Percentiles rank a stretch among this genome's conserved stretches.
phyloP scores from a whole-genome alignment of 148 eudicot species.

The Gaultheria prostrata region DNA sequence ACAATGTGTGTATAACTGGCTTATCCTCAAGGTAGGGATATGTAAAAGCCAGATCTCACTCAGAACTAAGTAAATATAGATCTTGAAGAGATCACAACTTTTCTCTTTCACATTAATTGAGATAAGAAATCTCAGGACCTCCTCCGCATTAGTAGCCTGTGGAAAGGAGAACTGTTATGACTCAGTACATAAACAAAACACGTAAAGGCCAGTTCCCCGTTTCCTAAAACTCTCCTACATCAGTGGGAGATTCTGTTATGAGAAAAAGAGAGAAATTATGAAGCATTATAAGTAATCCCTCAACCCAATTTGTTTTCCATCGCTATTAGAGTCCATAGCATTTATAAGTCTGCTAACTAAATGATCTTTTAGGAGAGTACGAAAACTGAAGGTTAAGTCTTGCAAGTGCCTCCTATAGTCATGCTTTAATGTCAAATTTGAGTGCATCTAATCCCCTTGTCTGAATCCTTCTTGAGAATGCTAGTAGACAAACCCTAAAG shows the following conservation, averaged over 20 bases:
- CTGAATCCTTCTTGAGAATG: background rate
- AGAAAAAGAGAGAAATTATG: background rate
- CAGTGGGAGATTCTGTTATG: no score
- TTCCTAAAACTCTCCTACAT: background rate
- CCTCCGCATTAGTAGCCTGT: conserved; percentile 55
- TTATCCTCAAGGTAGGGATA: conserved; percentile 27
- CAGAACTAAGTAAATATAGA: conserved; percentile 63
- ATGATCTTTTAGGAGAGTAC: background rate
- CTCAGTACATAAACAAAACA: background rate
- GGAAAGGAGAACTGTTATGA: conserved; percentile 14
- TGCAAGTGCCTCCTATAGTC: background rate
- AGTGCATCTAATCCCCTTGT: background rate
- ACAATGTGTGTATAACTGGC: conserved; percentile 33
- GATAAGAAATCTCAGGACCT: conserved; percentile 43
- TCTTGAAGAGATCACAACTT: conserved; percentile 61
- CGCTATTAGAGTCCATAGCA: background rate
- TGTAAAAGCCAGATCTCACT: conserved; percentile 65
- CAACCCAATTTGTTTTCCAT: background rate
- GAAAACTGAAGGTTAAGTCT: background rate
- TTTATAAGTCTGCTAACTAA: background rate
- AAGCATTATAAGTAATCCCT: background rate
- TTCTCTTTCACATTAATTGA: conserved; percentile 64
- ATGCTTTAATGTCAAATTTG: background rate
- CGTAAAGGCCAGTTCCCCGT: background rate
- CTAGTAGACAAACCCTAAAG: background rate